These are phyloP conservation scores for Nyssa sinensis DNA, from an alignment of 148 eudicot species.

Conservation along the genomic window DNA sequence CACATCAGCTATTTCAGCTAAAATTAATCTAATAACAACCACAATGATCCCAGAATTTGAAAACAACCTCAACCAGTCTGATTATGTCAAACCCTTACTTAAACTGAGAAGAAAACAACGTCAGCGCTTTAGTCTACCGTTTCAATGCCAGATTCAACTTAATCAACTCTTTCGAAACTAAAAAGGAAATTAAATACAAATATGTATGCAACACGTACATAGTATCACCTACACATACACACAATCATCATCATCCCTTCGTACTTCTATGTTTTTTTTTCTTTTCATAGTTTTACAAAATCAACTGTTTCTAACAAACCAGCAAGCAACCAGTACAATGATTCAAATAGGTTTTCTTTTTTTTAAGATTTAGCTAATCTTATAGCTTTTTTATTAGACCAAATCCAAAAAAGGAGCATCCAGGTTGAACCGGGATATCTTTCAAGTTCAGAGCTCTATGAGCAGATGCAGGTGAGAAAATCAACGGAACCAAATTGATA, in stretches of 20 bases:
- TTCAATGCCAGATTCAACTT: not conserved
- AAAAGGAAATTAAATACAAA: not conserved
- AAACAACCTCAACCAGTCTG: not conserved
- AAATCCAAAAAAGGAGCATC: not conserved
- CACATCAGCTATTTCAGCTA: not conserved
- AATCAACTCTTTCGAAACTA: too few species aligned
- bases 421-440: not conserved
- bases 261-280: not conserved
- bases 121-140: not conserved
- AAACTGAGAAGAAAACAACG: not conserved
- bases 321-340: not conserved
- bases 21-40: not conserved
- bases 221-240: not conserved
- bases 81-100: not conserved
- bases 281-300: not conserved
- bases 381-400: not conserved
- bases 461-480: not conserved
- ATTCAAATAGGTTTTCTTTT: not conserved
- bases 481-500: conserved; percentile 1
- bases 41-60: not conserved
- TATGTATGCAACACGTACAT: not conserved
- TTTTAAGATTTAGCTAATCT: not conserved
- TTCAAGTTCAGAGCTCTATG: not conserved
- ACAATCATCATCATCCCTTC: not conserved
- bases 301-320: not conserved